These are phyloP conservation scores for Dictyostelium discoideum DNA, from an alignment of 78 protist species.

Conservation along the genomic window DNA sequence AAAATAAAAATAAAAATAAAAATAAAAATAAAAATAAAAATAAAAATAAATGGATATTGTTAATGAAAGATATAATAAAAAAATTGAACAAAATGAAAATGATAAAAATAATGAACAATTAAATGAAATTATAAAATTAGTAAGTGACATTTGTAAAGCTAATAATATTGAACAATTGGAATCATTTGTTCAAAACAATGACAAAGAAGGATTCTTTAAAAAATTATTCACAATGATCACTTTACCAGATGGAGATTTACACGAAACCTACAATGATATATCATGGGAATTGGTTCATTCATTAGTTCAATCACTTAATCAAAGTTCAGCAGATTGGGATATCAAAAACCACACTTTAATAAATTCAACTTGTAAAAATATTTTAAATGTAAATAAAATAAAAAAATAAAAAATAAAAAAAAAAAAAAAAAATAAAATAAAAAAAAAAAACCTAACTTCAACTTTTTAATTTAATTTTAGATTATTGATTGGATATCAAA, in stretches of 20 bases:
- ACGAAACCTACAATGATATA: slow-evolving; percentile 20
- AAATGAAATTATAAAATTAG: background rate
- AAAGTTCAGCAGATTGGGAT: slow-evolving; percentile 14
- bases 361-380: background rate
- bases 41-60: background rate
- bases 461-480: background rate
- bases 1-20: background rate
- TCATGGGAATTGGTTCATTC: slow-evolving; percentile 58
- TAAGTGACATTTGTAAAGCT: background rate
- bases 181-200: background rate
- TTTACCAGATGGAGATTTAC: background rate
- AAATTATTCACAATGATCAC: background rate
- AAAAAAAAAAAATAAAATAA: background rate
- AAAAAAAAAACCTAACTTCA: background rate
- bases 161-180: background rate
- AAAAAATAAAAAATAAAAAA: background rate
- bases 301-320: slow-evolving; percentile 20
- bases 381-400: slow-evolving; percentile 5
- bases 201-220: background rate
- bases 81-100: background rate
- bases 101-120: background rate
- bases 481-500: slow-evolving; percentile 55
- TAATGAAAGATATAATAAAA: background rate
- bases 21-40: background rate
- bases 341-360: background rate